A percentile compares a stretch with the other conserved stretches of the same genome.
These are phyloP conservation scores for Houttuynia cordata DNA, from an alignment of 164 flowering plant species.

Conservation along the genomic window DNA sequence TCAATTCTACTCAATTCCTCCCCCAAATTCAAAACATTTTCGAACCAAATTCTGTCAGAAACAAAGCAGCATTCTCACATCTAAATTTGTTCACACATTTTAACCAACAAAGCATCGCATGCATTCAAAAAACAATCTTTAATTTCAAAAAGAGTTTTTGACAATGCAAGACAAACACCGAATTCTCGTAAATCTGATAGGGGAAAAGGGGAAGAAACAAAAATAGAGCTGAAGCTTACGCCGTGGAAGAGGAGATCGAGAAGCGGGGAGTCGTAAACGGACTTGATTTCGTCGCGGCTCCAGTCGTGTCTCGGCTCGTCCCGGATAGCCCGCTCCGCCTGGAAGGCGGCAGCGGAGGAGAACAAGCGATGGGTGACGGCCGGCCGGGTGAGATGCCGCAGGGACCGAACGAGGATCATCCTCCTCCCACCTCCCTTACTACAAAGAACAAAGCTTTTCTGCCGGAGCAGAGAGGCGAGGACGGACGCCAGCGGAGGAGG, in stretches of 20 bases:
- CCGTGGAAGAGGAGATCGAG: conserved; percentile 97
- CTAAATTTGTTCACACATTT: not conserved
- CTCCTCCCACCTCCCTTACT: not conserved
- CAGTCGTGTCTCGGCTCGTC: conserved; percentile 83
- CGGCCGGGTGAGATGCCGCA: conserved; percentile 6
- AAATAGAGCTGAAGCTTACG: conserved; percentile 21
- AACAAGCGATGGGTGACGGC: not conserved
- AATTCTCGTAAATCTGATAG: not conserved
- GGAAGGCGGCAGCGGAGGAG: conserved; percentile 59
- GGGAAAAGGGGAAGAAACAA: not conserved
- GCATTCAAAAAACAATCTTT: not conserved
- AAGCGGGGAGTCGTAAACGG: conserved; percentile 75
- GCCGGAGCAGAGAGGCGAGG: too few relatives aligned
- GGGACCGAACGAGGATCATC: conserved; percentile 16
- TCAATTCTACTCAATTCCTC: not conserved
- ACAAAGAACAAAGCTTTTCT: too few relatives aligned
- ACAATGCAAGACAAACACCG: too few relatives aligned
- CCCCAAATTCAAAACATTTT: not conserved
- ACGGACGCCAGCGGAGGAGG: too few relatives aligned
- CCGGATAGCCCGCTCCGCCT: conserved; percentile 60
- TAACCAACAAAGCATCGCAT: not conserved
- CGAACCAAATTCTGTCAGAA: too few relatives aligned
- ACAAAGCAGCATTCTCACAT: too few relatives aligned
- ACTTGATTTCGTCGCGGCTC: conserved; percentile 49
- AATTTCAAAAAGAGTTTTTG: not conserved